Evolutionary conservation across 2,329 filamentous ascomycete genomes (phyloP), one percentile per base, ranked within the genome.

Genomic region (Lachnellula subtilissima): DNA sequence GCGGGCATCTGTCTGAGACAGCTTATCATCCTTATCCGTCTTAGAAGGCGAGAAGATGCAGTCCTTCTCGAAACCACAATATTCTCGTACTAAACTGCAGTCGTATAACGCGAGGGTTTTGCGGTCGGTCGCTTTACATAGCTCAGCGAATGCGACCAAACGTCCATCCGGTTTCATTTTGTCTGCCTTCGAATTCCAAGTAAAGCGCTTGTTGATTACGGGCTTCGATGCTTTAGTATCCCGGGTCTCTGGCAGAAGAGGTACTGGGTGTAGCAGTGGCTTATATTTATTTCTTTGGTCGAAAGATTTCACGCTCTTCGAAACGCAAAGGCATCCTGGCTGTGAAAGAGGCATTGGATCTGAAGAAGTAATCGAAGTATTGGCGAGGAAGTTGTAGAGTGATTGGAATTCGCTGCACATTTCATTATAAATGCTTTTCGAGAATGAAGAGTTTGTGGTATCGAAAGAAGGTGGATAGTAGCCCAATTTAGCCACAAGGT

Each of bases 331-430:
- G 0, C 87, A 88, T 4, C 86, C 87, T 47, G 80, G 80, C 0
- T 82, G 79, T 22, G 78, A 73, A 7, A 76, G 74, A 1, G 84
- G 79, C 73, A 39, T 80, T 71, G 11, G 32, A 40, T 63, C 58
- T 4, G 76, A 73, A 4, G 72, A 69, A 0, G 78, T 80, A 22
- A 80, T 82, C 2, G 72, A 73, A 5, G 76, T 74, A 63, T 94
- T 88, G 0, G 87, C 87, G 0, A 94, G 75, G 48, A 87, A 85
- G 35, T 85, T 77, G 69, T 91, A 91, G 0, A 93, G 73, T 2
- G 79, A 82, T 50, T 83, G 78, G 61, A 94, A 91, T 61, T 93
- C 89, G 36, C 77, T 73, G 42, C 81, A 79, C 81, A 93, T 86
- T 3, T 75, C 74, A 35, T 74, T 74, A 64, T 84, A 84, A 1